Evolutionary conservation across 2,329 filamentous ascomycete species (phyloP).

Genomic region (Balansia obtecta): DNA sequence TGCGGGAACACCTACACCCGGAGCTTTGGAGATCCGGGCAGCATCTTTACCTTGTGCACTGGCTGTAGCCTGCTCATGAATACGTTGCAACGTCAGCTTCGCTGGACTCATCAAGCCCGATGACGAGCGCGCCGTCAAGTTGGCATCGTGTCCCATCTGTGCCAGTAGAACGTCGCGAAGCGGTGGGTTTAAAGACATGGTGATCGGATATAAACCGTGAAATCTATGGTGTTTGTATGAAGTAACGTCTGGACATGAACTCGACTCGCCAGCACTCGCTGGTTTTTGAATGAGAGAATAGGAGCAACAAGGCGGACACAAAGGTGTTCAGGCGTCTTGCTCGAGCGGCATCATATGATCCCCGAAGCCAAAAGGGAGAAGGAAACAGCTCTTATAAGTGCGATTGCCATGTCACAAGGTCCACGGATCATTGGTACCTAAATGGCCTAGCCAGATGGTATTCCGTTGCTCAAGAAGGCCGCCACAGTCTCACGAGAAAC

Average conservation of each 20-base stretch:
- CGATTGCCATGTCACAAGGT: slow-evolving; percentile 1
- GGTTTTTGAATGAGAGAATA: neutral
- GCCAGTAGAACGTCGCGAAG: slow-evolving; percentile 14
- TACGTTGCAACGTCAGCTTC: slow-evolving; percentile 50
- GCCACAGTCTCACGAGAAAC: slow-evolving; percentile 8
- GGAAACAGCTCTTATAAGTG: neutral
- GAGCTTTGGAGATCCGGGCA: slow-evolving; percentile 30
- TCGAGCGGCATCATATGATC: neutral
- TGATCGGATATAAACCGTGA: neutral
- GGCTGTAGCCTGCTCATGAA: slow-evolving; percentile 48
- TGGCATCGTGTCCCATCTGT: slow-evolving; percentile 13
- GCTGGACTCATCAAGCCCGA: slow-evolving; percentile 38
- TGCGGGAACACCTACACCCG: slow-evolving; percentile 30
- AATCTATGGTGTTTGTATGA: neutral
- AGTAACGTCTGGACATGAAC: neutral
- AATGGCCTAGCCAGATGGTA: slow-evolving; percentile 1
- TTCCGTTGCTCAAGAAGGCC: slow-evolving; percentile 6
- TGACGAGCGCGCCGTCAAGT: slow-evolving; percentile 17
- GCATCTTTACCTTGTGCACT: slow-evolving; percentile 38
- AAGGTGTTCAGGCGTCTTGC: neutral
- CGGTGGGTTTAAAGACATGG: slow-evolving; percentile 23
- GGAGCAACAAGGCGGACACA: neutral
- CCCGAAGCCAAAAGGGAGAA: neutral
- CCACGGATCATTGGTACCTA: slow-evolving; percentile 1
- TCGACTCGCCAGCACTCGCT: neutral